These are phyloP conservation scores for Trypanosoma melophagium DNA, from an alignment of 208 protist genomes.

Conservation along the genomic window DNA sequence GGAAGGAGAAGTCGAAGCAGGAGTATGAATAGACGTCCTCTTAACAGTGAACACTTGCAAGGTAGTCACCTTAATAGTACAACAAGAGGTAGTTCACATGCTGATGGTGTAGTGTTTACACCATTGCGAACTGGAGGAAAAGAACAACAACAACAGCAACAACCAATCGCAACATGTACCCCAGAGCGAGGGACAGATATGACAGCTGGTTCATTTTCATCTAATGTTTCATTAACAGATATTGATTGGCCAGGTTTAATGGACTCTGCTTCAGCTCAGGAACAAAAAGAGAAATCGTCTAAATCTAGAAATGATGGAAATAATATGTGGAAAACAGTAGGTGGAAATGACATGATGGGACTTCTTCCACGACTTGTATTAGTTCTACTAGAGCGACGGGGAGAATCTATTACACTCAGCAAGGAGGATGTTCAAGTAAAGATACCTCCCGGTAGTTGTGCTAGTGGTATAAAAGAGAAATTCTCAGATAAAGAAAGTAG, in stretches of 20 bases:
- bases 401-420: slow-evolving; percentile 44
- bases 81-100: neutral
- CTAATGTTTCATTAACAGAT: neutral
- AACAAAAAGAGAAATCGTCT: slow-evolving; percentile 10
- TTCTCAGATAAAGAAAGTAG: neutral
- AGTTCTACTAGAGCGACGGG: slow-evolving; percentile 72
- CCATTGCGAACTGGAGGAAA: neutral
- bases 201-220: neutral
- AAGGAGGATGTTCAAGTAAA: slow-evolving; percentile 14
- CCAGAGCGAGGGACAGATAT: neutral
- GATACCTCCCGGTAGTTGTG: neutral
- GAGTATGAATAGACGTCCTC: neutral
- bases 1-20: neutral
- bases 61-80: neutral
- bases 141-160: slow-evolving; percentile 8
- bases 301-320: slow-evolving; percentile 8
- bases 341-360: slow-evolving; percentile 42
- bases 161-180: neutral
- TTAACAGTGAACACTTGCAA: too few relatives aligned
- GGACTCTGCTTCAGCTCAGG: neutral
- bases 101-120: neutral
- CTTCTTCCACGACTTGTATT: slow-evolving; percentile 79
- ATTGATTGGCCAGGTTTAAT: slow-evolving; percentile 5
- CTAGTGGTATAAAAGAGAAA: slow-evolving; percentile 6
- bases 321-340: neutral